phyloP scores from a whole-genome alignment of 2,329 filamentous ascomycete genomes.

The Hypoxylon sp. region DNA sequence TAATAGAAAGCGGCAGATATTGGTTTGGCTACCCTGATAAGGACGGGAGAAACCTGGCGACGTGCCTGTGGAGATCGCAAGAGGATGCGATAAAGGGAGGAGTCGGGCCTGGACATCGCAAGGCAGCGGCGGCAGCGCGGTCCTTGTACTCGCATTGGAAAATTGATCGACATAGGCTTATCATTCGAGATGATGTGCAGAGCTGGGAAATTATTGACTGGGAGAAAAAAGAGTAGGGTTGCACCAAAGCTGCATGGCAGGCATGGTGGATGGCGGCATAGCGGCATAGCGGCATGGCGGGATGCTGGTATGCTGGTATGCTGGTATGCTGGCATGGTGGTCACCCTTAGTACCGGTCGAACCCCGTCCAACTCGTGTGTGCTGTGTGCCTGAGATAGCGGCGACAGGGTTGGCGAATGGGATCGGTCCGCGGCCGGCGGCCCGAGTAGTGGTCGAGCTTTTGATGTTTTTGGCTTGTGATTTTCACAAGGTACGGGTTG shows the following conservation, averaged over 20 bases:
- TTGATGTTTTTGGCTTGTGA: slow-evolving; percentile 36
- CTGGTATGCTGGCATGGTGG: slow-evolving; percentile 22
- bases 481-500: slow-evolving; percentile 28
- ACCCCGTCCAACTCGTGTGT: slow-evolving; percentile 24
- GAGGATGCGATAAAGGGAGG: slow-evolving; percentile 71
- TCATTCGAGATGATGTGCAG: slow-evolving; percentile 72
- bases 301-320: too few relatives aligned
- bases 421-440: slow-evolving; percentile 37
- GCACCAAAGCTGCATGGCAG: slow-evolving; percentile 43
- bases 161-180: slow-evolving; percentile 77
- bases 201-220: slow-evolving; percentile 74
- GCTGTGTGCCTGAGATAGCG: slow-evolving; percentile 40
- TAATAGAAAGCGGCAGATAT: slow-evolving; percentile 65
- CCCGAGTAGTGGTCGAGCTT: slow-evolving; percentile 22
- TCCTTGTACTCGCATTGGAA: slow-evolving; percentile 74
- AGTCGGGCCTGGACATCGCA: slow-evolving; percentile 67
- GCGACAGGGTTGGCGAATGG: slow-evolving; percentile 42
- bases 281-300: too few relatives aligned
- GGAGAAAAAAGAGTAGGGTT: slow-evolving; percentile 54
- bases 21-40: slow-evolving; percentile 85
- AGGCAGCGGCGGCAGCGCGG: slow-evolving; percentile 74
- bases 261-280: too few relatives aligned
- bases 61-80: slow-evolving; percentile 74
- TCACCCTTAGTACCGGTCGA: slow-evolving; percentile 23
- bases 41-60: slow-evolving; percentile 82